phyloP scores from a whole-genome alignment of 495 filamentous ascomycete genomes.

The Neurospora pannonica region DNA sequence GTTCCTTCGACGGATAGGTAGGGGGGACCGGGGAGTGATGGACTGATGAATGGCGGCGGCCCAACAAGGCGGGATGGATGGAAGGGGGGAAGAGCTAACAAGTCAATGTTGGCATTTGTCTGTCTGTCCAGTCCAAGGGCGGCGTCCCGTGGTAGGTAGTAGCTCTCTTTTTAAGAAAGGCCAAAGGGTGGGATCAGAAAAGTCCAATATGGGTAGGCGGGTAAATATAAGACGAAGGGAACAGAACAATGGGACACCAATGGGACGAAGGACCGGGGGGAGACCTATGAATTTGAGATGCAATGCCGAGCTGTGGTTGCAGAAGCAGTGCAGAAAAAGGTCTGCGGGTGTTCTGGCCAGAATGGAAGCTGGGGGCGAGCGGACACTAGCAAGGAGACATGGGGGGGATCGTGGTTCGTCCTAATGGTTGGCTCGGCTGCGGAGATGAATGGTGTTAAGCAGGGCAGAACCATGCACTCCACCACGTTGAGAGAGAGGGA shows the following conservation, averaged over 20 bases:
- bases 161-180: neutral
- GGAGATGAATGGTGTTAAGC: neutral
- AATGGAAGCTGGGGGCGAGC: neutral
- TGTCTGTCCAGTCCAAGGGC: neutral
- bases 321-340: neutral
- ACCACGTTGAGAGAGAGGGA: neutral
- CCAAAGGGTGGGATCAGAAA: neutral
- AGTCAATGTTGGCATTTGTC: neutral
- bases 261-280: slow-evolving; percentile 10
- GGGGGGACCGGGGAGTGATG: neutral
- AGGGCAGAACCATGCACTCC: neutral
- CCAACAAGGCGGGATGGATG: neutral
- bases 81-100: neutral
- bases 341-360: neutral
- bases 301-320: slow-evolving; percentile 21
- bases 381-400: neutral
- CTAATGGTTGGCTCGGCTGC: neutral
- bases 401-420: neutral
- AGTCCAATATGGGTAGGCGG: slow-evolving; percentile 25
- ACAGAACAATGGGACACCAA: slow-evolving; percentile 17
- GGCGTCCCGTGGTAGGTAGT: neutral
- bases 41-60: neutral
- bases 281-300: slow-evolving; percentile 15
- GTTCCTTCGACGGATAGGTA: neutral
- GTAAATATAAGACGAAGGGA: slow-evolving; percentile 25